Evolutionary conservation across 768 basidiomycete genomes (phyloP), one percentile per base, ranked within the genome.

Genomic region (Auriscalpium orientale): DNA sequence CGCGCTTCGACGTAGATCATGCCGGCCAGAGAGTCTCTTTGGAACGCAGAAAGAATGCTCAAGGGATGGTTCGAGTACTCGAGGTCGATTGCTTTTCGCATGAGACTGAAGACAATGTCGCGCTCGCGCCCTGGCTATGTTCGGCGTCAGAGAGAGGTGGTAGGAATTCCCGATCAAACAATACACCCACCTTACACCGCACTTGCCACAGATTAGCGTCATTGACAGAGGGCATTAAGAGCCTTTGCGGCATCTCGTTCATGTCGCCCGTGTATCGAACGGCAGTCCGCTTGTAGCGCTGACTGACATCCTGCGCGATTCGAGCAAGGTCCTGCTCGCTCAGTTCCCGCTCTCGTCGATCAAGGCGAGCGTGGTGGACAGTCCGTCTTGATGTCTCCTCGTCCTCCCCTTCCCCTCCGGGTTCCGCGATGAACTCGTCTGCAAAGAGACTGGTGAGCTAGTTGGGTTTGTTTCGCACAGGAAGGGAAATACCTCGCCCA

Each of bases 1-100:
- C 88, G 83, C 9, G 95, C 93, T 73, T 99, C 97, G 48, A 99
- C 86, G 67, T 98, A 99, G 58, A 99, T 87, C 85, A 93, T 93
- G 1, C 95, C 95, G 0, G 89, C 85, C 2, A 99, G 76, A 2
- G 95, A 95, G 68, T 98, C 95, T 47, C 95, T 87, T 69, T 95
- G 90, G 72, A 99, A 99, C 7, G 92, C 93, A 8, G 97, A 92
- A 46, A 89, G 74, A 62, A 99, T 94, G n/a, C 79, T 79, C 43
- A 98, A 80, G 0, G 93, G 91, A 35, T 77, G 79, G 47, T 81
- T 83, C 3, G 81, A 81, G 68, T 85, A 88, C 68, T 95, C 89
- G 21, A 87, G 76, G 64, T 90, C 88, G 49, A 95, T 81, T 28
- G 91, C 83, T 71, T 97, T 98, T 56, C 93, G 85, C 82, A 97